These are phyloP conservation scores for Oropetium thomaeum DNA, from an alignment of 176 grass and related monocot species.

Conservation along the genomic window DNA sequence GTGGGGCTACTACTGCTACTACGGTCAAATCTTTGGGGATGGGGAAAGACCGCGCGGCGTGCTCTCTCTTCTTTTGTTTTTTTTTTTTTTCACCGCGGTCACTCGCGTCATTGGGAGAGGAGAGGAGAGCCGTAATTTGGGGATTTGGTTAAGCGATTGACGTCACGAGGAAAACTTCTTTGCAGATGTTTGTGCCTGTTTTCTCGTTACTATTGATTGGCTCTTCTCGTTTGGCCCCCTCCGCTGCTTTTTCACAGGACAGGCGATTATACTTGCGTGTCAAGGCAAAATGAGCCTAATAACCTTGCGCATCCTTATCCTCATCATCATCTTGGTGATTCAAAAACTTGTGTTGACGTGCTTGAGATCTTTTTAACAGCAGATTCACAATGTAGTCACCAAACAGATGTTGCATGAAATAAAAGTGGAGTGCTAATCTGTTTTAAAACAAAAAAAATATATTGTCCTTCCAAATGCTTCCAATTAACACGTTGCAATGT, in stretches of 20 bases:
- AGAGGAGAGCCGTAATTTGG: not conserved
- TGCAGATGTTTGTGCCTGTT: not conserved
- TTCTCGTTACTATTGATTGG: not conserved
- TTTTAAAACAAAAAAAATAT: too few species aligned
- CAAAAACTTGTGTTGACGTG: not conserved
- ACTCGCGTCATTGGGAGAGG: not conserved
- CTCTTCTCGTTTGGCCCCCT: not conserved
- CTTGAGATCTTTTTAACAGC: not conserved
- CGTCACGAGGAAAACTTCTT: too few species aligned
- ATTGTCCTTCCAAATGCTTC: too few species aligned
- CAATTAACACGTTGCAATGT: too few species aligned
- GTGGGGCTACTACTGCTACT: too few species aligned
- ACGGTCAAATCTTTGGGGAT: slow-evolving; percentile 24
- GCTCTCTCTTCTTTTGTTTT: not conserved
- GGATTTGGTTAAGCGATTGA: too few species aligned
- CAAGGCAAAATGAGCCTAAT: not conserved
- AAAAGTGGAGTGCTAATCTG: too few species aligned
- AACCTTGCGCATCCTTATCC: not conserved
- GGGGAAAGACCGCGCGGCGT: not conserved
- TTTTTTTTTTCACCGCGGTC: not conserved
- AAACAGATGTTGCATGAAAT: too few species aligned
- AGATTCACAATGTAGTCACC: too few species aligned
- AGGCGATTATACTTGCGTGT: not conserved
- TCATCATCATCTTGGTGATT: not conserved
- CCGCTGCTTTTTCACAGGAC: too few species aligned